Conservation (phyloP, 106 monocot genomes). For the Dioscorea dumetorum region DNA sequence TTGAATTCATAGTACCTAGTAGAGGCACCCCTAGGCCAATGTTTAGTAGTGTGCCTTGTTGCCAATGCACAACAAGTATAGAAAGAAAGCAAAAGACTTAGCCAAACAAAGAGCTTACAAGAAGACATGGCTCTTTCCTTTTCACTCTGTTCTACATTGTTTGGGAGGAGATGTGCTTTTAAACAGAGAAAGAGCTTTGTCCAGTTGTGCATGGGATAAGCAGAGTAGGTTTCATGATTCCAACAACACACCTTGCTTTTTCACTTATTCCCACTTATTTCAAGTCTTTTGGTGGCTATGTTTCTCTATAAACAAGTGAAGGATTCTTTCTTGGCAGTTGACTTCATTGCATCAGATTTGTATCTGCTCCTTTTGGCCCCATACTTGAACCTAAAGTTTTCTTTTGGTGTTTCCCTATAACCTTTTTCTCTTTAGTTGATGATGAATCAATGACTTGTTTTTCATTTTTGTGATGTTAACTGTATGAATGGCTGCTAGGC, state of each 20-base stretch:
- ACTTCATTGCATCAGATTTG: too few species aligned
- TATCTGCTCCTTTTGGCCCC: too few species aligned
- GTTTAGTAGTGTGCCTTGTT: not conserved
- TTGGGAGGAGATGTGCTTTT: not conserved
- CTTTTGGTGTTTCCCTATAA: too few species aligned
- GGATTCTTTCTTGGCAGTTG: too few species aligned
- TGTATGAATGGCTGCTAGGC: too few species aligned
- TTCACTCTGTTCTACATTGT: not conserved
- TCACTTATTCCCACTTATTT: not conserved
- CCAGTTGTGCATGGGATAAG: not conserved
- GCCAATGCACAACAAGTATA: slow-evolving; percentile 3
- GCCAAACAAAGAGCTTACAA: slow-evolving; percentile 1
- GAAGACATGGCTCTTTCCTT: not conserved
- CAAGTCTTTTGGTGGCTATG: too few species aligned
- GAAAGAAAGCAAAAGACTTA: slow-evolving; percentile 17
- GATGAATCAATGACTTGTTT: too few species aligned
- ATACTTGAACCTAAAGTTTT: too few species aligned
- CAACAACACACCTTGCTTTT: not conserved
- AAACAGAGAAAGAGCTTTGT: not conserved
- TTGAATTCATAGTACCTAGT: slow-evolving; percentile 38
- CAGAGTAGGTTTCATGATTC: slow-evolving; percentile 2
- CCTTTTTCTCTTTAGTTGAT: too few species aligned
- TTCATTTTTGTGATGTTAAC: too few species aligned
- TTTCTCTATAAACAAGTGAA: too few species aligned
- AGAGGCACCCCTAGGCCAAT: slow-evolving; percentile 25